Percentiles rank a stretch among this genome's conserved stretches.
Conservation (phyloP, 2,329 filamentous ascomycete genomes). For the Aspergillus clavatus region DNA sequence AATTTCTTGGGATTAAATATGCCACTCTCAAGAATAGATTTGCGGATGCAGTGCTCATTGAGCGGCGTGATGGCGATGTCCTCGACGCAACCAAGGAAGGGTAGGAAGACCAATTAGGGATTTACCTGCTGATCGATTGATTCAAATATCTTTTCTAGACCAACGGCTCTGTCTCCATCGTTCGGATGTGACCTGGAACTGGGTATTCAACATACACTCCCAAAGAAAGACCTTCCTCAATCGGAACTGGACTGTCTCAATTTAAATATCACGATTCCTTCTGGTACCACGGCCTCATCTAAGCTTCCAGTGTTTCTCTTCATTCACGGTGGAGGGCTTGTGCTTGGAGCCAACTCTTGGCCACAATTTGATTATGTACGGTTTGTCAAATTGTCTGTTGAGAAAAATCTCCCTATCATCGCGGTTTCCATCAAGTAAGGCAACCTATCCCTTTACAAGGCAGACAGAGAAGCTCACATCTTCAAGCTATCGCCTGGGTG, state of each 20-base stretch:
- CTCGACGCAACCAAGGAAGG: conserved; percentile 35
- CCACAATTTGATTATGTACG: conserved; percentile 48
- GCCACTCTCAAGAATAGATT: conserved; percentile 32
- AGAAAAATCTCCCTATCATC: conserved; percentile 45
- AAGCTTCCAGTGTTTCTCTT: conserved; percentile 50
- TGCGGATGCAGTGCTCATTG: conserved; percentile 30
- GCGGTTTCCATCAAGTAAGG: conserved; percentile 44
- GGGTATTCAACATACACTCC: conserved; percentile 46
- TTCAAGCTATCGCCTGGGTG: conserved; percentile 45
- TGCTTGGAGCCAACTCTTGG: conserved; percentile 49
- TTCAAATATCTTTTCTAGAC: conserved; percentile 19
- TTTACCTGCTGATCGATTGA: background rate
- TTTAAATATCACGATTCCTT: conserved; percentile 49
- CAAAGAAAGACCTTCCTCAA: conserved; percentile 33
- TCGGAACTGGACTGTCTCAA: conserved; percentile 50
- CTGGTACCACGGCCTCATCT: conserved; percentile 15
- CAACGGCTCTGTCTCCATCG: conserved; percentile 37
- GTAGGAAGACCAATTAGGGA: conserved; percentile 19
- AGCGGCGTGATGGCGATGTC: conserved; percentile 19
- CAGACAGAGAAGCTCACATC: background rate
- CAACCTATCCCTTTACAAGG: background rate
- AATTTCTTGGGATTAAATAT: conserved; percentile 38
- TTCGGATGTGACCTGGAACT: conserved; percentile 45
- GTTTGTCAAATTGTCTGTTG: conserved; percentile 43
- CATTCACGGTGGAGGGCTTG: conserved; percentile 51